These are phyloP conservation scores for Lipomyces orientalis DNA, from an alignment of 805 yeast species.

Conservation along the genomic window DNA sequence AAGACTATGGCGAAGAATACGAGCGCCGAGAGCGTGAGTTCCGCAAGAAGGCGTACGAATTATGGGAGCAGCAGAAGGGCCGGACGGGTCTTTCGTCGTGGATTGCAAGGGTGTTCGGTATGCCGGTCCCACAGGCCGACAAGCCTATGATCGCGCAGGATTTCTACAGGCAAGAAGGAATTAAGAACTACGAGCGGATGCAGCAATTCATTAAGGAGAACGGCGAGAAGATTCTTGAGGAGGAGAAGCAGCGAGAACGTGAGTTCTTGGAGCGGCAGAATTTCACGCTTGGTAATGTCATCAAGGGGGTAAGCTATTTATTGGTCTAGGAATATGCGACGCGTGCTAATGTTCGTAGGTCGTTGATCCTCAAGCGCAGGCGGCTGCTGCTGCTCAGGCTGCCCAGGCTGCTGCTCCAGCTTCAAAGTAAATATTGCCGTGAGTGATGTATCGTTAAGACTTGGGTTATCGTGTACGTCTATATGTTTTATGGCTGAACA, in stretches of 20 bases:
- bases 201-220: constrained; percentile 85
- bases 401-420: constrained; percentile 6
- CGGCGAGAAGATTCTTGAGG: constrained; percentile 58
- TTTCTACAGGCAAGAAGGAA: constrained; percentile 88
- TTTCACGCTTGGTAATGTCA: constrained; percentile 80
- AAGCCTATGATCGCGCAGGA: constrained; percentile 79
- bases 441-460: neutral
- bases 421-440: neutral
- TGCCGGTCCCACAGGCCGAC: constrained; percentile 52
- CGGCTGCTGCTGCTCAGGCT: constrained; percentile 7
- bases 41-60: constrained; percentile 62
- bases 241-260: constrained; percentile 57
- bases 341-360: constrained; percentile 9
- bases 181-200: constrained; percentile 82
- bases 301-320: constrained; percentile 63
- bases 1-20: constrained; percentile 77
- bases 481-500: neutral
- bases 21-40: constrained; percentile 74
- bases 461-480: neutral
- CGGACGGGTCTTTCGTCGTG: constrained; percentile 18
- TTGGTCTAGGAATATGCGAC: neutral
- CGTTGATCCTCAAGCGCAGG: constrained; percentile 18
- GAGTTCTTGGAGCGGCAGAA: constrained; percentile 83
- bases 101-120: constrained; percentile 39
- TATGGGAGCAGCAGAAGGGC: constrained; percentile 49